Conservation (phyloP, 2,329 filamentous ascomycete genomes). For the Pseudopithomyces chartarum region DNA sequence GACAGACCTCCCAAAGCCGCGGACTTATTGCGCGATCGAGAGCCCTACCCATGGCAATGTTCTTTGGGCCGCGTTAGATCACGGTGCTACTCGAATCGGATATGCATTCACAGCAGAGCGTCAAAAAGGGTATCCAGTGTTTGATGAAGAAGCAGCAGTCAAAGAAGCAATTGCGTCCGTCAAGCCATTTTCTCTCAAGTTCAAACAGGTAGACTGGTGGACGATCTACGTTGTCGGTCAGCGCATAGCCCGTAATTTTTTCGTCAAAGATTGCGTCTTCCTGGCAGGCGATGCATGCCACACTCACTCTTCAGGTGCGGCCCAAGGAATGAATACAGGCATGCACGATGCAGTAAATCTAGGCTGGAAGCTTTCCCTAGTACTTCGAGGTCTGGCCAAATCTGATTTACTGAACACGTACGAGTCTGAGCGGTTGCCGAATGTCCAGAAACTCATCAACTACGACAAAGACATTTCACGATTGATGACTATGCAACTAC, state of each 20-base stretch:
- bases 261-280: conserved; percentile 53
- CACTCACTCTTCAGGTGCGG: conserved; percentile 60
- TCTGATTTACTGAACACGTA: conserved; percentile 55
- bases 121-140: conserved; percentile 40
- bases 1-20: conserved; percentile 55
- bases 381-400: conserved; percentile 46
- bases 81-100: conserved; percentile 59
- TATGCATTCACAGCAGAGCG: conserved; percentile 56
- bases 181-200: conserved; percentile 47
- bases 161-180: conserved; percentile 47
- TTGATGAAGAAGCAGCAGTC: conserved; percentile 45
- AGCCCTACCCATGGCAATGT: conserved; percentile 60
- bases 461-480: conserved; percentile 42
- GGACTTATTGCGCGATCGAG: conserved; percentile 57
- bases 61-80: conserved; percentile 60
- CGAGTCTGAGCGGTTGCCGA: conserved; percentile 53
- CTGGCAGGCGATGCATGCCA: conserved; percentile 64
- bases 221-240: conserved; percentile 52
- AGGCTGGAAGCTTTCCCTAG: conserved; percentile 59
- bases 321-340: conserved; percentile 64
- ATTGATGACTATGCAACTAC: conserved; percentile 42
- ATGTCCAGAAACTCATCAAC: conserved; percentile 51
- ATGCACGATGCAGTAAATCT: conserved; percentile 61
- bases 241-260: conserved; percentile 43
- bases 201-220: conserved; percentile 51